These are phyloP conservation scores for Paradendryphiella salina DNA, from an alignment of 2,329 filamentous ascomycete species.

Conservation along the genomic window DNA sequence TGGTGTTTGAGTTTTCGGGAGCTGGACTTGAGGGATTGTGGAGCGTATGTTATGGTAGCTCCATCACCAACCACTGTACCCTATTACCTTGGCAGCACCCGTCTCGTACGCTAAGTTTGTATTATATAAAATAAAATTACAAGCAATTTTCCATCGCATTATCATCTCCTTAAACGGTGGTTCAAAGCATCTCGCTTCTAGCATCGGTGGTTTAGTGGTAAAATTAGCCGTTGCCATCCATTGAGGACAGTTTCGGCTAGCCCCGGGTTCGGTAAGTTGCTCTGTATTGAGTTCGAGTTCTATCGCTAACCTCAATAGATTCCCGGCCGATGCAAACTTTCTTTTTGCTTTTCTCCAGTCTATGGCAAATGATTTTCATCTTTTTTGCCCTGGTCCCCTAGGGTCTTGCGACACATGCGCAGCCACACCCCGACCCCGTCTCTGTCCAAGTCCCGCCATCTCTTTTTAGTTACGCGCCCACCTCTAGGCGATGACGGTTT, in stretches of 20 bases:
- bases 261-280: conserved; percentile 30
- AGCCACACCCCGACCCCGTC: conserved; percentile 23
- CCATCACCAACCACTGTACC: no score
- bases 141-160: no score
- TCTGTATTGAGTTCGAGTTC: no score
- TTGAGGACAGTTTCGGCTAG: conserved; percentile 31
- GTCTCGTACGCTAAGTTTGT: no score
- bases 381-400: background rate
- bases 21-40: no score
- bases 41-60: no score
- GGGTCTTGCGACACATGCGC: conserved; percentile 12
- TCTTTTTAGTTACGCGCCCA: conserved; percentile 23
- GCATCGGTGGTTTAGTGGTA: conserved; percentile 37
- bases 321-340: conserved; percentile 33
- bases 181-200: no score
- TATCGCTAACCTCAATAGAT: no score
- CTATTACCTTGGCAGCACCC: no score
- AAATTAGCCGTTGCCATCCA: conserved; percentile 34
- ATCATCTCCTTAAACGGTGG: no score
- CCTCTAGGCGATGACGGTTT: conserved; percentile 12
- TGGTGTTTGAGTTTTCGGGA: no score
- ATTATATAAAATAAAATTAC: no score
- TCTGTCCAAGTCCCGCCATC: conserved; percentile 24
- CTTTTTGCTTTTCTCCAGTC: conserved; percentile 9
- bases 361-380: background rate